Conservation (phyloP, 441 rosid species). For the Brassica hybrid region DNA sequence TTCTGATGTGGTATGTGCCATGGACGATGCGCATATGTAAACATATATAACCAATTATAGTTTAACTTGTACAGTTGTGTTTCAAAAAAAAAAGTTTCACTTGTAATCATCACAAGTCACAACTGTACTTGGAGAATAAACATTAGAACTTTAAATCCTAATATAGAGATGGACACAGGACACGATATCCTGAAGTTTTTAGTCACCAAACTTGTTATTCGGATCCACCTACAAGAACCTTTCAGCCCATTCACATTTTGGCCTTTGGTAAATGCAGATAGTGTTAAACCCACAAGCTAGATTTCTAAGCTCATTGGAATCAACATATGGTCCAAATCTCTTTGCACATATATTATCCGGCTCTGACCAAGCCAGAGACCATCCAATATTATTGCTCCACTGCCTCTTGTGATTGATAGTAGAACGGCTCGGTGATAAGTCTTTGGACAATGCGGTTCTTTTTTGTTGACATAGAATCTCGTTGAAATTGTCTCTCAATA, state of each 20-base stretch:
- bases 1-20: not conserved
- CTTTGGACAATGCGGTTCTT: not conserved
- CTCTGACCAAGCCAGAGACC: not conserved
- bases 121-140: not conserved
- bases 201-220: slow-evolving; percentile 18
- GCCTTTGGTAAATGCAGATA: slow-evolving; percentile 39
- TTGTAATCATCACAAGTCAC: not conserved
- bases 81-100: not conserved
- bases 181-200: not conserved
- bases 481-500: not conserved
- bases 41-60: not conserved
- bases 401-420: slow-evolving; percentile 9
- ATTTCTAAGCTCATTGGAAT: slow-evolving; percentile 15
- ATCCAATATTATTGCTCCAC: not conserved
- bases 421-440: slow-evolving; percentile 46
- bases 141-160: not conserved
- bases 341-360: not conserved
- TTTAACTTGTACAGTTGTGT: not conserved
- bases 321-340: not conserved
- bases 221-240: slow-evolving; percentile 40
- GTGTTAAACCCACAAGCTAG: slow-evolving; percentile 51
- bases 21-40: not conserved
- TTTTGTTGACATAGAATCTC: not conserved
- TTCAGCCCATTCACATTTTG: slow-evolving; percentile 44
- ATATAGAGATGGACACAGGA: not conserved